Evolutionary conservation across 192 early-diverging fungal genomes (phyloP).

Genomic region (Coemansia sp.): DNA sequence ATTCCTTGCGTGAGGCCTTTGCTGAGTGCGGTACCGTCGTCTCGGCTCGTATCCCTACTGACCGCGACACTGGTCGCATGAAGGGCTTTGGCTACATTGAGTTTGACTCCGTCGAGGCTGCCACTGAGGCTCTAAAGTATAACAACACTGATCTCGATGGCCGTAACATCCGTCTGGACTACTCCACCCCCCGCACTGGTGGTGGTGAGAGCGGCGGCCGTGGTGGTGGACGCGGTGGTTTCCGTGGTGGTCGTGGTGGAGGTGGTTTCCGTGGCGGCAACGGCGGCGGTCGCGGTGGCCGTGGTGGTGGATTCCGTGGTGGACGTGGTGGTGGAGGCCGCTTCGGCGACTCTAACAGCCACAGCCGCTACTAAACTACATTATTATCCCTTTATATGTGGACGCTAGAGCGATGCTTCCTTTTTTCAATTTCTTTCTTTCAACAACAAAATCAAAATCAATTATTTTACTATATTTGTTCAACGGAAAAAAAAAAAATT

Average conservation of each 20-base stretch:
- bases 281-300: slow-evolving; percentile 28
- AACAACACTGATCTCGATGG: slow-evolving; percentile 79
- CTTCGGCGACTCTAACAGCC: slow-evolving; percentile 9
- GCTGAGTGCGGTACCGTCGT: slow-evolving; percentile 90
- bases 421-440: neutral
- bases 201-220: slow-evolving; percentile 48
- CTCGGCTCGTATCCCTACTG: slow-evolving; percentile 79
- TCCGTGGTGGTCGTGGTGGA: slow-evolving; percentile 54
- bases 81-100: slow-evolving; percentile 98
- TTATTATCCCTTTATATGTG: neutral
- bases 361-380: slow-evolving; percentile 17
- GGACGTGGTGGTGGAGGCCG: slow-evolving; percentile 37
- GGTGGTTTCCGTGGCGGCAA: neutral
- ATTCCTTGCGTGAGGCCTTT: slow-evolving; percentile 89
- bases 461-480: neutral
- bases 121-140: slow-evolving; percentile 90
- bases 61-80: slow-evolving; percentile 76
- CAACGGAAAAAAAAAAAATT: too few species aligned
- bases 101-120: slow-evolving; percentile 87
- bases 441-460: neutral
- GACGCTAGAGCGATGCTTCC: neutral
- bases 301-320: slow-evolving; percentile 38
- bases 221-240: slow-evolving; percentile 30
- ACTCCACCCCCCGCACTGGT: slow-evolving; percentile 58
- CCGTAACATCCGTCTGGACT: slow-evolving; percentile 87